Conservation (phyloP, 305 asterid genomes). For the Rubia peregrina region DNA sequence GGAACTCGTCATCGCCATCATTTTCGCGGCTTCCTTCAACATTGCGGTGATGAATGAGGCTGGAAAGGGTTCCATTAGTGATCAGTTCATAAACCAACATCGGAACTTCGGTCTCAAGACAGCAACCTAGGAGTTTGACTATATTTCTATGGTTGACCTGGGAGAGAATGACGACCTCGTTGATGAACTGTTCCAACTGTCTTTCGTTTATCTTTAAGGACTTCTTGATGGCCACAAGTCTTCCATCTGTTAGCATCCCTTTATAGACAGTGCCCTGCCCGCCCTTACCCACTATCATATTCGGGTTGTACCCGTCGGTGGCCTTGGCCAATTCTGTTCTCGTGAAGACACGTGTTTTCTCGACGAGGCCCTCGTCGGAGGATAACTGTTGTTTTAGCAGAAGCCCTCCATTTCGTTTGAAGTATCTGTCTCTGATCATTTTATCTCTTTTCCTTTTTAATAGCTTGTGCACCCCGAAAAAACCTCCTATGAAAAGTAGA, state of each 20-base stretch:
- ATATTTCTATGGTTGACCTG: constrained; percentile 39
- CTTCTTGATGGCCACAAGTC: constrained; percentile 36
- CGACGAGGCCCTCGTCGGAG: constrained; percentile 21
- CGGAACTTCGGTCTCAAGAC: constrained; percentile 39
- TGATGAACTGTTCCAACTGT: constrained; percentile 30
- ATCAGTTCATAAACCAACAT: constrained; percentile 33
- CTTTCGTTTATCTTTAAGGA: constrained; percentile 18
- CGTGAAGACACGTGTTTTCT: constrained; percentile 31
- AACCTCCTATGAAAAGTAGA: background rate
- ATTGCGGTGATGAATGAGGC: constrained; percentile 27
- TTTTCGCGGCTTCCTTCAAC: too few relatives aligned
- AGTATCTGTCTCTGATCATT: constrained; percentile 2
- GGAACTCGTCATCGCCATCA: constrained; percentile 5
- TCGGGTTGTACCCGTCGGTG: constrained; percentile 33
- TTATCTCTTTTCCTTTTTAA: background rate
- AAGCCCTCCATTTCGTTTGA: constrained; percentile 40
- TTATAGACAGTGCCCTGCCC: constrained; percentile 45
- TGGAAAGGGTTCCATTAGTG: constrained; percentile 31
- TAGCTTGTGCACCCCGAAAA: background rate
- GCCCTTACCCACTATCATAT: constrained; percentile 34
- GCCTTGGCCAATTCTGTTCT: constrained; percentile 31
- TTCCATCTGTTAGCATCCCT: constrained; percentile 40
- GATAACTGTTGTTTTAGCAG: constrained; percentile 32
- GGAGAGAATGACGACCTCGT: constrained; percentile 36
- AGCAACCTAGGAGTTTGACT: constrained; percentile 34